phyloP scores from a whole-genome alignment of 139 green algal species.

The Edaphochlamys debaryana region DNA sequence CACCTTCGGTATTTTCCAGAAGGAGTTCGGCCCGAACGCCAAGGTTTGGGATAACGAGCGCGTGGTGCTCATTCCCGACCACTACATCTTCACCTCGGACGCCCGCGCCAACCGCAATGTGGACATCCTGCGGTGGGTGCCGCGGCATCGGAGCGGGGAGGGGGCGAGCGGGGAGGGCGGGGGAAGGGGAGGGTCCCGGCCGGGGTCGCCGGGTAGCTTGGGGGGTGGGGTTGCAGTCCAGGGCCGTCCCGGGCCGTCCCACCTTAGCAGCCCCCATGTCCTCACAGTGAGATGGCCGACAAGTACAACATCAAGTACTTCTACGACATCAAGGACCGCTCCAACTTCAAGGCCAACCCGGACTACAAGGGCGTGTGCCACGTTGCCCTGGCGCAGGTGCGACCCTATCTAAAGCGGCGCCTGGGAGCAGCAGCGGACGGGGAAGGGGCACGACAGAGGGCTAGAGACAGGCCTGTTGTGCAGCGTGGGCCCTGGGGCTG shows the following conservation, averaged over 20 bases:
- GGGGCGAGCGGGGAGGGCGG: no score
- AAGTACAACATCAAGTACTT: constrained; percentile 98
- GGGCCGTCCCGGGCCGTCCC: no score
- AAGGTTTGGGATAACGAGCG: constrained; percentile 93
- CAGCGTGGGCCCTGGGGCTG: background rate
- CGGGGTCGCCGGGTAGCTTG: no score
- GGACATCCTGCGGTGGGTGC: constrained; percentile 82
- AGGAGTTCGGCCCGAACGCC: constrained; percentile 93
- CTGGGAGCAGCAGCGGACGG: background rate
- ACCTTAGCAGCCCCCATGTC: no score
- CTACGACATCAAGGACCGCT: constrained; percentile 93
- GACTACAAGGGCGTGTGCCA: constrained; percentile 98
- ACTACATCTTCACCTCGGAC: constrained; percentile 98
- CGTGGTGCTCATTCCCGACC: constrained; percentile 95
- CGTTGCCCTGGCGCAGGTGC: constrained; percentile 90
- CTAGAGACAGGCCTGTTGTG: no score
- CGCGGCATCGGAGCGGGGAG: background rate
- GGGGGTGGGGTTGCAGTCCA: no score
- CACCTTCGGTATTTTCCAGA: constrained; percentile 96
- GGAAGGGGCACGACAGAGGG: no score
- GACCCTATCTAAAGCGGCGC: no score
- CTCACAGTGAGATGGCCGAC: constrained; percentile 76
- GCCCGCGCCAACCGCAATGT: constrained; percentile 95
- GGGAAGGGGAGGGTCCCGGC: no score
- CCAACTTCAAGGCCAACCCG: constrained; percentile 94